phyloP scores from a whole-genome alignment of 176 grass and related monocot genomes.

The Phragmites australis region DNA sequence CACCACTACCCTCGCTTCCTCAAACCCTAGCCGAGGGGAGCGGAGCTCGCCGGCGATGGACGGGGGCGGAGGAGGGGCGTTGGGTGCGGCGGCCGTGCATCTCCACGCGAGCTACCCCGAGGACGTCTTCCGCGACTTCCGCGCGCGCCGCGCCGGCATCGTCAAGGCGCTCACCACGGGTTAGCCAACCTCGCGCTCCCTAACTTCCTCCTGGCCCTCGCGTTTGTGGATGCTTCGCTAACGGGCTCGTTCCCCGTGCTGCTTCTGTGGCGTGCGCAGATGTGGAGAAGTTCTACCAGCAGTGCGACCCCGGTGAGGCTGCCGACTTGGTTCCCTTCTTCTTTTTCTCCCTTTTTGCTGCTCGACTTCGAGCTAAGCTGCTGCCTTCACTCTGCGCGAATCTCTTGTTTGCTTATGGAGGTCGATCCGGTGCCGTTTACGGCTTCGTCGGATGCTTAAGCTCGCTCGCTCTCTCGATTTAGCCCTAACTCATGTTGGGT shows the following conservation, averaged over 20 bases:
- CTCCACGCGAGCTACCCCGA: conserved; percentile 62
- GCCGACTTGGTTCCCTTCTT: neutral
- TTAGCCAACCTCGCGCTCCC: conserved; percentile 12
- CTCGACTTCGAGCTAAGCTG: neutral
- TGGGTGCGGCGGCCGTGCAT: conserved; percentile 20
- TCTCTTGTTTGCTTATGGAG: neutral
- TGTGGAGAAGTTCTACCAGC: conserved; percentile 78
- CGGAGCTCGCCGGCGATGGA: conserved; percentile 49
- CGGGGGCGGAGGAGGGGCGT: conserved; percentile 24
- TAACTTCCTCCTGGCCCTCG: neutral
- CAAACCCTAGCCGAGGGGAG: conserved; percentile 29
- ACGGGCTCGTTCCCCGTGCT: conserved; percentile 1
- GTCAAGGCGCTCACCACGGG: conserved; percentile 81
- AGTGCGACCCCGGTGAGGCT: conserved; percentile 79
- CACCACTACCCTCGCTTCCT: conserved; percentile 13
- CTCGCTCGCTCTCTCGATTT: neutral
- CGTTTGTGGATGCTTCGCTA: neutral
- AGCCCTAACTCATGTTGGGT: neutral
- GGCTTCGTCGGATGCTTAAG: neutral
- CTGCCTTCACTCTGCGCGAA: neutral
- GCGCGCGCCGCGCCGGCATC: conserved; percentile 69
- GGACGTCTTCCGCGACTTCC: conserved; percentile 77
- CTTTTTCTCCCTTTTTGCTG: neutral
- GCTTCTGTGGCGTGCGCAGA: conserved; percentile 53
- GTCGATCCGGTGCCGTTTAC: conserved; percentile 28